Base-by-base conservation (phyloP, 148 eudicot genomes). In the Chenopodium album region DNA sequence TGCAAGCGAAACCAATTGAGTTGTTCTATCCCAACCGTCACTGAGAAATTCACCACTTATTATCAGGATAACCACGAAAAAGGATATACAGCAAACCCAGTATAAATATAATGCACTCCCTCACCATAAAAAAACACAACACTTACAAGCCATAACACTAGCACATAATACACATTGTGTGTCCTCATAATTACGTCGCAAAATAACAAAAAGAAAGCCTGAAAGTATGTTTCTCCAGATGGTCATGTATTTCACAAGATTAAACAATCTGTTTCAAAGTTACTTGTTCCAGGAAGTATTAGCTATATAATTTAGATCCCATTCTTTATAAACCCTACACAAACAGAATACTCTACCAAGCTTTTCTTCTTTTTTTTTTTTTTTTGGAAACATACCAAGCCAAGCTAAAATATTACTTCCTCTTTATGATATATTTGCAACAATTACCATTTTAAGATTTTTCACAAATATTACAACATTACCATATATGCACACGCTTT, bases 1-100 rank as follows among this genome's bases (percentile, higher is more conserved):
- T 77, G 98, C 92, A 81, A 97, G 97, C n/a, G 99, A 91, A 79
- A 97, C 92, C 87, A 97, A 82, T 82, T 94, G 99, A 83, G 97
- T 87, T 63, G 99, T 97, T 86, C 99, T 90, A 87, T 97, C 98
- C 98, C 99, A 96, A 85, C 99, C 99, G 87, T 97, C 99, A 90
- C 99, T 97, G 89, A 47, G 22, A 65, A 65, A 78, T 22, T 63
- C 6, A 86, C 72, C 23, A 47, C 1, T 50, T 46, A 74, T 64
- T 60, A 28, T 69, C 72, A 84, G 60, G 26, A 31, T 76, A 67
- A 29, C 77, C 59, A 13, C 37, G 14, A 66, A 59, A 65, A 29
- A 32, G 26, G 73, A 41, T 65, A 32, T 13, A 31, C 60, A 81
- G 7, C 59, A 12, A 44, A 71, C 50, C 32, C 73, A 47, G 20